Evolutionary conservation across 257 asterid genomes (phyloP).

Genomic region (Fraxinus anomala): DNA sequence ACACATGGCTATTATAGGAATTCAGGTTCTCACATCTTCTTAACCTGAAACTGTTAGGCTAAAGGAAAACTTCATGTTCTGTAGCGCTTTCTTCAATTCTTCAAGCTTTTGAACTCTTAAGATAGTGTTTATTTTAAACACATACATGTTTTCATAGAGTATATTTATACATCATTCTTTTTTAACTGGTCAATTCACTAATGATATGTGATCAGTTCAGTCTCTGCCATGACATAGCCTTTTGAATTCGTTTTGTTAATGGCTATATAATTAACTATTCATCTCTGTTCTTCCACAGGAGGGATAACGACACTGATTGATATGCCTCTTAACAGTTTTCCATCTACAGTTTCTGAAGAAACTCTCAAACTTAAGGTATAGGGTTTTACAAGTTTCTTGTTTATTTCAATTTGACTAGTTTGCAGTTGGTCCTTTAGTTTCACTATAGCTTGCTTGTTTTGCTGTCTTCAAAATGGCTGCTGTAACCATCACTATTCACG

Average conservation of each 20-base stretch:
- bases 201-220: background rate
- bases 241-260: background rate
- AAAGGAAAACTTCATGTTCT: background rate
- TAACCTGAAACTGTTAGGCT: background rate
- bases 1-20: background rate
- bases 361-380: slow-evolving; percentile 81
- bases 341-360: slow-evolving; percentile 88
- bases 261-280: slow-evolving; percentile 3
- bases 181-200: background rate
- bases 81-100: background rate
- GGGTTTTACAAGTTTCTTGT: background rate
- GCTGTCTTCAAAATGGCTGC: background rate
- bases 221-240: background rate
- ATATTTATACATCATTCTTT: background rate
- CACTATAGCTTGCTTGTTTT: background rate
- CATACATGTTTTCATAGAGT: background rate
- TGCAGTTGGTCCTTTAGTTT: slow-evolving; percentile 11
- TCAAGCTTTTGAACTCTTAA: background rate
- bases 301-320: slow-evolving; percentile 92
- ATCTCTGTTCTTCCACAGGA: slow-evolving; percentile 48
- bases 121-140: background rate
- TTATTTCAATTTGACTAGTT: background rate
- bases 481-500: background rate
- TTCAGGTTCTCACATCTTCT: background rate
- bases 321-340: slow-evolving; percentile 90